Percentiles rank a stretch among this genome's conserved stretches.
phyloP scores from a whole-genome alignment of 768 basidiomycete species.

The Pulveroboletus ravenelii region DNA sequence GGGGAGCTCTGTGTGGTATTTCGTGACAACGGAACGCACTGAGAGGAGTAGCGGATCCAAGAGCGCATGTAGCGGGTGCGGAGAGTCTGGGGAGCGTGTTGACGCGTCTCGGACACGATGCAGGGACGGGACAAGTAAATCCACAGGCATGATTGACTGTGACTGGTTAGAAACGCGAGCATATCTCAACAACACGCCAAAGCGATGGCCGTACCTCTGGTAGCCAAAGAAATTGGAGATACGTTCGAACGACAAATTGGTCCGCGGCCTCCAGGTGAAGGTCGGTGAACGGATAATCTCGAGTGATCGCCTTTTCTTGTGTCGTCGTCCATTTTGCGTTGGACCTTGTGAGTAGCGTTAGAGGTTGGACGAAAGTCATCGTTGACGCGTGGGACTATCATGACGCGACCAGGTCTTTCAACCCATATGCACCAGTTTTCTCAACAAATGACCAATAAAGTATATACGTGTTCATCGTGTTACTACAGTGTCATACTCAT shows the following conservation, averaged over 20 bases:
- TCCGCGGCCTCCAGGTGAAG: constrained; percentile 44
- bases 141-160: constrained; percentile 73
- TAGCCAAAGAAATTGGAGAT: constrained; percentile 75
- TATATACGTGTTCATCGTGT: background rate
- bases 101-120: constrained; percentile 41
- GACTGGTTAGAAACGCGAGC: constrained; percentile 10
- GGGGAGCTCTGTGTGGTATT: constrained; percentile 63
- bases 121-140: constrained; percentile 37
- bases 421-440: no score
- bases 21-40: constrained; percentile 46
- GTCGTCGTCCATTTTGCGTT: constrained; percentile 18
- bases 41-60: constrained; percentile 65
- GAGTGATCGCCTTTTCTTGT: constrained; percentile 54
- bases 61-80: constrained; percentile 53
- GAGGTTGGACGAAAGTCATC: constrained; percentile 18
- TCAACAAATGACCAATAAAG: background rate
- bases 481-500: background rate
- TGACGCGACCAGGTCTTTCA: background rate
- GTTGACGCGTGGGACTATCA: constrained; percentile 1
- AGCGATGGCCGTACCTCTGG: constrained; percentile 50
- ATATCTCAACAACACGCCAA: background rate
- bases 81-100: constrained; percentile 27
- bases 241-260: constrained; percentile 57
- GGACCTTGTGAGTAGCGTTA: background rate
- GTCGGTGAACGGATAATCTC: constrained; percentile 52